Conservation (phyloP, 495 filamentous ascomycete genomes). For the Penicillium nucicola region DNA sequence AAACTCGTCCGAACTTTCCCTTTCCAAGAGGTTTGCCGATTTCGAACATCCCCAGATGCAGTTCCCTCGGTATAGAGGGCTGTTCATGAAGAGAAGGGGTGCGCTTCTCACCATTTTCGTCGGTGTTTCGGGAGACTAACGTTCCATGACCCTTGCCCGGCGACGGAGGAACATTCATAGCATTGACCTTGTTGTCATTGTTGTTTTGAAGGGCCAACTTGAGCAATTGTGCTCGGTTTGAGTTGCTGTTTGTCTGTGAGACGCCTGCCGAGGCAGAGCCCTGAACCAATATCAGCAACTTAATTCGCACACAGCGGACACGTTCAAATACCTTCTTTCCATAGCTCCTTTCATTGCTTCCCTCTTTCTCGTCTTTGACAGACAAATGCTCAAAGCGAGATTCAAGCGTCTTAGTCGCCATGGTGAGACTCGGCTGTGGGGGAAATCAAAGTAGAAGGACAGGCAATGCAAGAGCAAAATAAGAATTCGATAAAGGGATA, state of each 20-base stretch:
- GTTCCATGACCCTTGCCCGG: constrained; percentile 34
- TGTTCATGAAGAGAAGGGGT: constrained; percentile 59
- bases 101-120: constrained; percentile 56
- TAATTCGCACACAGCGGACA: neutral
- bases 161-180: constrained; percentile 35
- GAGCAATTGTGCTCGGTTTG: constrained; percentile 67
- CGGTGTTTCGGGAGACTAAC: constrained; percentile 43
- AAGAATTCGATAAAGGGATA: neutral
- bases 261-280: constrained; percentile 48
- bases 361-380: constrained; percentile 77
- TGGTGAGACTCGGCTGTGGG: constrained; percentile 19
- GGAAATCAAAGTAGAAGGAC: constrained; percentile 4
- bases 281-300: constrained; percentile 30
- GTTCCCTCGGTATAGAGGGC: constrained; percentile 61
- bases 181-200: constrained; percentile 53
- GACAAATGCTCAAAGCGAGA: constrained; percentile 78
- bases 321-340: constrained; percentile 63
- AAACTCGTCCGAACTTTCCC: constrained; percentile 96
- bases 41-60: constrained; percentile 98
- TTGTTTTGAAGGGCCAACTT: constrained; percentile 80
- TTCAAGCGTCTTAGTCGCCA: constrained; percentile 65
- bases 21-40: constrained; percentile 95
- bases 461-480: neutral
- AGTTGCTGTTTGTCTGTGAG: constrained; percentile 54
- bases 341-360: constrained; percentile 45